Base-by-base conservation (phyloP, 495 filamentous ascomycete genomes). In the Poronia punctata region DNA sequence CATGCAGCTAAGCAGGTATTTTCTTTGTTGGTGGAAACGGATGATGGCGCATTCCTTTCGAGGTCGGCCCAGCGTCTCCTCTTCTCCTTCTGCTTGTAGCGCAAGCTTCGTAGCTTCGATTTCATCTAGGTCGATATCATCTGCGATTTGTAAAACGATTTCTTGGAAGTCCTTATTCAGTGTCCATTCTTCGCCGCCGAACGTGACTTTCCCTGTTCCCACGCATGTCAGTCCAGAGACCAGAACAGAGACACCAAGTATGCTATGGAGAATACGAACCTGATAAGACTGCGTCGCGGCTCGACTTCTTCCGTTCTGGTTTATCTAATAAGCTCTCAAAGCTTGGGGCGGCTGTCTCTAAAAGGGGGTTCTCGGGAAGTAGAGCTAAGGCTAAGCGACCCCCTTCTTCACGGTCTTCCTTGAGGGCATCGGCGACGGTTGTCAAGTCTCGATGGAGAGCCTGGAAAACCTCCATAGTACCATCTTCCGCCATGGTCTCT, bases 91-190 rank as follows among this genome's bases (percentile, higher is more conserved):
- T 5, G 83, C 76, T 26, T 73, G 71, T 12, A 93, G 59, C 41
- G 90, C 76, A 17, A 94, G 65, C 32, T 70, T 60, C 5, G 88
- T 85, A 15, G 93, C 82, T 54, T 88, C 69, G 34, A 94, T 49
- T 60, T 99, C 92, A 62, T 99, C 90, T 19, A 99, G 70, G 49
- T 94, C 76, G 38, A 96, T 70, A 17, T 80, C 80, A 64, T 97
- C 90, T 35, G 89, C 86, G 25, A 97, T 62, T 55, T 84, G 73
- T 12, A 89, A 68, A 23, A 81, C 72, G 39, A 79, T 74, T 59
- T 93, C 79, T 59, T 87, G 74, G 59, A 97, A 97, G 50, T 90
- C 80, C 27, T 81, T 69, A 56, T 94, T 96, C 57, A 97, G 65
- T n/a, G 73, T 51, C 57, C 87, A 96, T 50, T 88, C 78, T 7